Evolutionary conservation across 371 early-diverging fungal species (phyloP).

Genomic region (Apophysomyces trapeziformis): DNA sequence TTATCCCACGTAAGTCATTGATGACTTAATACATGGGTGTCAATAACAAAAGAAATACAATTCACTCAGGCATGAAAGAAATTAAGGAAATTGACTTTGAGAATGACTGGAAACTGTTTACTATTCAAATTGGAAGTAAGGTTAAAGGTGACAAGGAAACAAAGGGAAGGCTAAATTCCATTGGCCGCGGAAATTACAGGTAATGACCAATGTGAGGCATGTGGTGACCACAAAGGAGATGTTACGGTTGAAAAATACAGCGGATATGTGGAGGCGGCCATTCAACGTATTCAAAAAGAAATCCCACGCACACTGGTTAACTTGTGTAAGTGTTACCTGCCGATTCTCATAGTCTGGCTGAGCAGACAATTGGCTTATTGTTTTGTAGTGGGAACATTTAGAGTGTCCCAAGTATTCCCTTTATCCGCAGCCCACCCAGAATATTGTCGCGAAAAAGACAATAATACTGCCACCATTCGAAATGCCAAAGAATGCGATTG

Average conservation of each 20-base stretch:
- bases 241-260: slow-evolving; percentile 23
- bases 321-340: slow-evolving; percentile 11
- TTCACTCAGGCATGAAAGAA: slow-evolving; percentile 24
- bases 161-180: slow-evolving; percentile 25
- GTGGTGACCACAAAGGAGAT: slow-evolving; percentile 8
- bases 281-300: slow-evolving; percentile 19
- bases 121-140: slow-evolving; percentile 47
- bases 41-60: not conserved
- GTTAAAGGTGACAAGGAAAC: slow-evolving; percentile 26
- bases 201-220: slow-evolving; percentile 28
- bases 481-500: slow-evolving; percentile 22
- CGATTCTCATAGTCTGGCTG: not conserved
- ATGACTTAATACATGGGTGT: not conserved
- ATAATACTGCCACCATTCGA: slow-evolving; percentile 5
- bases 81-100: slow-evolving; percentile 22
- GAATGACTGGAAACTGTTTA: slow-evolving; percentile 52
- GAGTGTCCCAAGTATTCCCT: slow-evolving; percentile 20
- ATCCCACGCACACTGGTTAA: slow-evolving; percentile 21
- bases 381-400: slow-evolving; percentile 14
- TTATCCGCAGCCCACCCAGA: slow-evolving; percentile 14
- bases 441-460: slow-evolving; percentile 14
- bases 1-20: slow-evolving; percentile 30
- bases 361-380: not conserved
- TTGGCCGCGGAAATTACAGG: slow-evolving; percentile 4
- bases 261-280: slow-evolving; percentile 16